phyloP scores from a whole-genome alignment of 1,284 basidiomycete genomes.

The Phlebopus sp. region DNA sequence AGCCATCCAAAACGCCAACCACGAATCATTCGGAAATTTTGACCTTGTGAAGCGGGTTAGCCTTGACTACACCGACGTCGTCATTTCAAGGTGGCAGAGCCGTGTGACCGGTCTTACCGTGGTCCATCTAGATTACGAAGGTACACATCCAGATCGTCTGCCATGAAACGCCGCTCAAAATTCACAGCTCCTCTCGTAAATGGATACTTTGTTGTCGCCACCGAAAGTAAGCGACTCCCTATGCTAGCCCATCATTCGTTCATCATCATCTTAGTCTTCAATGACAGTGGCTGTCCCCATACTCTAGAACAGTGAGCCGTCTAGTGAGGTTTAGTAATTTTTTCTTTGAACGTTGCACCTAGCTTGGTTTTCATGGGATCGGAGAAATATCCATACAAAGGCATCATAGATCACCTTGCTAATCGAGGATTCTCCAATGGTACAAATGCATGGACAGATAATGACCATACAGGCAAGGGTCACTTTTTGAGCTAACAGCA shows the following conservation, averaged over 20 bases:
- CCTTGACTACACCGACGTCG: constrained; percentile 73
- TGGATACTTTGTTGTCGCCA: constrained; percentile 89
- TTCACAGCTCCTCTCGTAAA: constrained; percentile 80
- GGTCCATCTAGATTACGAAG: constrained; percentile 82
- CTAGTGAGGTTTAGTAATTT: not conserved
- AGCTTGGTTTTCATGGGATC: constrained; percentile 94
- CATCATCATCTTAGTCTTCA: constrained; percentile 60
- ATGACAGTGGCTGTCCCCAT: constrained; percentile 92
- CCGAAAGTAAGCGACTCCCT: constrained; percentile 69
- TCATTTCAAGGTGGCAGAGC: constrained; percentile 84
- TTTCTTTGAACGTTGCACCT: constrained; percentile 9
- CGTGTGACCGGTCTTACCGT: constrained; percentile 74
- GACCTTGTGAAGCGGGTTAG: constrained; percentile 73
- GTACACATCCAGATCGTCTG: constrained; percentile 35
- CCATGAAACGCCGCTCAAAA: constrained; percentile 3
- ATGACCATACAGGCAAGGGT: constrained; percentile 69
- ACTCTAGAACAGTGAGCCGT: constrained; percentile 83
- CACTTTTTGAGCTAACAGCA: not conserved
- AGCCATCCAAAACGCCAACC: constrained; percentile 5
- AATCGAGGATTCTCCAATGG: constrained; percentile 95
- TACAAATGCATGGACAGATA: constrained; percentile 86
- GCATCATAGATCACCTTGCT: constrained; percentile 95
- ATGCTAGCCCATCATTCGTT: not conserved
- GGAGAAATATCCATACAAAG: constrained; percentile 94
- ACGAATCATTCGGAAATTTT: constrained; percentile 62